Percentiles rank a stretch among this genome's conserved stretches.
phyloP scores from a whole-genome alignment of 306 rosid genomes.

The Corylus americana region DNA sequence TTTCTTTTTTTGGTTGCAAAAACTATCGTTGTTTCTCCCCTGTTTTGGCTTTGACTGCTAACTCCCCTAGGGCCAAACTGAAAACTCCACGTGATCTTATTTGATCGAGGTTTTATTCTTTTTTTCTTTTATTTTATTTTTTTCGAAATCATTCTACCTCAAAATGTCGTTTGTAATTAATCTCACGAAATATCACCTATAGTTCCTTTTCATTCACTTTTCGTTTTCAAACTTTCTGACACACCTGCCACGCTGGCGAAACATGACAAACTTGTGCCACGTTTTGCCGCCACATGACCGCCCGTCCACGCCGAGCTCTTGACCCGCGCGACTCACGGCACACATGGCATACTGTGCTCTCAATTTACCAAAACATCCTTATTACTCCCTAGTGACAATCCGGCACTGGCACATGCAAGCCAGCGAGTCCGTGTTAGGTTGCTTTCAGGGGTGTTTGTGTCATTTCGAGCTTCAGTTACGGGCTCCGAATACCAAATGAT shows the following conservation, averaged over 20 bases:
- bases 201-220: neutral
- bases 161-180: neutral
- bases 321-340: slow-evolving; percentile 12
- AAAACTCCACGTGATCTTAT: slow-evolving; percentile 35
- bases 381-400: neutral
- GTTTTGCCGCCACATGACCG: slow-evolving; percentile 30
- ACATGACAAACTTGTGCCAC: slow-evolving; percentile 17
- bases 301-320: slow-evolving; percentile 21
- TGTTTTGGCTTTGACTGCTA: slow-evolving; percentile 26
- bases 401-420: neutral
- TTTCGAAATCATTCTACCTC: neutral
- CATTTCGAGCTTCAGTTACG: slow-evolving; percentile 34
- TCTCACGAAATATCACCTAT: neutral
- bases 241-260: slow-evolving; percentile 36
- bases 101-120: neutral
- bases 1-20: neutral
- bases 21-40: neutral
- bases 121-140: neutral
- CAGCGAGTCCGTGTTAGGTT: neutral
- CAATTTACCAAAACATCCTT: slow-evolving; percentile 18
- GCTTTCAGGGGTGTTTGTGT: slow-evolving; percentile 24
- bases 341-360: slow-evolving; percentile 13
- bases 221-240: slow-evolving; percentile 22
- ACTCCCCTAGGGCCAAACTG: slow-evolving; percentile 15
- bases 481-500: slow-evolving; percentile 44